Base-by-base conservation (phyloP, 1,284 basidiomycete species). In the Apiotrichum montevideense region DNA sequence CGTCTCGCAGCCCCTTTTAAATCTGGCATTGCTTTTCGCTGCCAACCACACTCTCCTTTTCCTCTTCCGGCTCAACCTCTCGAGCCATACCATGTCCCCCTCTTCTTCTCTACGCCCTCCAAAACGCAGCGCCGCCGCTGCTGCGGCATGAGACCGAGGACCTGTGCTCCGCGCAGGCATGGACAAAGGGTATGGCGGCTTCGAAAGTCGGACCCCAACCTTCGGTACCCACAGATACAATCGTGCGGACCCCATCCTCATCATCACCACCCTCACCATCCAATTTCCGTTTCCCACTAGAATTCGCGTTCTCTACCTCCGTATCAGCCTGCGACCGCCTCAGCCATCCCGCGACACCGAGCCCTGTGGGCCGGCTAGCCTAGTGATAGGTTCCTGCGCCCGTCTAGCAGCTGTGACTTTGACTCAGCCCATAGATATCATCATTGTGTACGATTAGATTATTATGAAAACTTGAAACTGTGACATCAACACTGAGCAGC, bases 301-400 rank as follows among this genome's bases (percentile, higher is more conserved):
- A 21, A 21, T 21, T 21, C 21, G 21, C 21, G 21, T 21, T 21
- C 21, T 21, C 21, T 49, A 46, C 35, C 35, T 42, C 10, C 34
- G 11, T 50, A 45, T 37, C 34, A 46, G 52, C 35, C 52, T 46
- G 45, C 56, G 70, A 71, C 75, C 75, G 75, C 75, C 75, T 77
- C 75, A 77, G 73, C 74, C 75, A 77, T 77, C 75, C 75, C 75
- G 75, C 70, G 62, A 68, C 33, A 41, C 49, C 40, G 40, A 52
- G 53, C 45, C 46, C 15, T 45, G 35, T 39, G 39, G 37, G 46
- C 39, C 46, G 57, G 53, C 52, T 57, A 64, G 73, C 75, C 75
- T 74, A 75, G 75, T 66, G 75, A 77, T 77, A 76, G 75, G 75
- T 75, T 77, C 74, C 65, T 72, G 67, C 62, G 67, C 63, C 47